Evolutionary conservation across 106 monocot genomes (phyloP).

Genomic region (Phalaenopsis equestris): DNA sequence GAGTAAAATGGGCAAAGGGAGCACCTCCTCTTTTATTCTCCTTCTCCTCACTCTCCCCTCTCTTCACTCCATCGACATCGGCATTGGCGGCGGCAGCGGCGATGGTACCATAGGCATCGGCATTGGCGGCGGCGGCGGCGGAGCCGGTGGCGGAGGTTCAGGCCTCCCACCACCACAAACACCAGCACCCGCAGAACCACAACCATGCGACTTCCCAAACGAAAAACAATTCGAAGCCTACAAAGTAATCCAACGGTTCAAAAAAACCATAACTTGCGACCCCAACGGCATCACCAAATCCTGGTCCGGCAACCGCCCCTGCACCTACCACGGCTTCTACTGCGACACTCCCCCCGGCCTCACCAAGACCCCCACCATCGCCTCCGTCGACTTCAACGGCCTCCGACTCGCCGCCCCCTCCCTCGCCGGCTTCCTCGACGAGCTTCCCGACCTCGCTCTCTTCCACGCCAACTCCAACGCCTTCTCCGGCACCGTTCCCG

Average conservation of each 20-base stretch:
- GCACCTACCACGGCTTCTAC: constrained; percentile 35
- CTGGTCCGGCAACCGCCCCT: constrained; percentile 20
- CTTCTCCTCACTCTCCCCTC: too few relatives aligned
- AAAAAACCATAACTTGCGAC: constrained; percentile 40
- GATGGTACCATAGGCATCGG: too few relatives aligned
- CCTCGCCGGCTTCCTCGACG: constrained; percentile 72
- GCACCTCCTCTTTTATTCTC: too few relatives aligned
- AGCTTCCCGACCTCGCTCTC: constrained; percentile 21
- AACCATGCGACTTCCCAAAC: constrained; percentile 23
- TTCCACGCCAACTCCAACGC: constrained; percentile 40
- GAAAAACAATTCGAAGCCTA: constrained; percentile 20
- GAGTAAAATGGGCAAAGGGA: too few relatives aligned
- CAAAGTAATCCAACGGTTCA: constrained; percentile 33
- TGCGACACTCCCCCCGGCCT: constrained; percentile 21
- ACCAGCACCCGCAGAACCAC: not conserved
- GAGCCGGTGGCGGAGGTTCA: too few relatives aligned
- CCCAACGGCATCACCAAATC: constrained; percentile 12
- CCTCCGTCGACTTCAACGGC: constrained; percentile 20
- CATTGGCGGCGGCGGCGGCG: too few relatives aligned
- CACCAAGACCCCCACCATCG: constrained; percentile 16
- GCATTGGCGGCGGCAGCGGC: too few relatives aligned
- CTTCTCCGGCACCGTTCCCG: constrained; percentile 43
- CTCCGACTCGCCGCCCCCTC: constrained; percentile 19
- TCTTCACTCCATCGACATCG: too few relatives aligned
- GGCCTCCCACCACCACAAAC: too few relatives aligned